Evolutionary conservation across 768 basidiomycete species (phyloP).

Genomic region (Mycena floridula): DNA sequence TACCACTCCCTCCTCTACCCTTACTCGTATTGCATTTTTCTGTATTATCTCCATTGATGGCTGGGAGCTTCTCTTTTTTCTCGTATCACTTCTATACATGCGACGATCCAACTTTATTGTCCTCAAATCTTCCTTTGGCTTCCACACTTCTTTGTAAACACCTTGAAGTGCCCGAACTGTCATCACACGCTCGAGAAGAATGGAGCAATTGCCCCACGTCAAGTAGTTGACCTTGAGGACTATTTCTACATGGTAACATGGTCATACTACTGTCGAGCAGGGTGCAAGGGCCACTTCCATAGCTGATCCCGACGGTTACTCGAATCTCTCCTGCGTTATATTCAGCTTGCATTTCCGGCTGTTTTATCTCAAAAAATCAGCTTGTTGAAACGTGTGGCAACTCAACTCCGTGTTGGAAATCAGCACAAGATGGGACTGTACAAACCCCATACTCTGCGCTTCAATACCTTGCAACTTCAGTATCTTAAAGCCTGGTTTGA

Average conservation of each 20-base stretch:
- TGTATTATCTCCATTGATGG: too few species aligned
- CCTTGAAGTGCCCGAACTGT: conserved; percentile 5
- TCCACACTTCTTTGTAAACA: conserved; percentile 13
- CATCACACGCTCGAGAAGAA: conserved; percentile 13
- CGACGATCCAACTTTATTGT: too few species aligned
- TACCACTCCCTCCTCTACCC: too few species aligned
- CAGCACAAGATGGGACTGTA: conserved; percentile 20
- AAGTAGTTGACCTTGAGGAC: conserved; percentile 12
- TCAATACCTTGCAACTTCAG: conserved; percentile 11
- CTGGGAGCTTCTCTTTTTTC: too few species aligned
- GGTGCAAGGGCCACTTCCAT: conserved; percentile 10
- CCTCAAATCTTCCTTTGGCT: conserved; percentile 17
- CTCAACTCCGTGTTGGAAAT: conserved; percentile 10
- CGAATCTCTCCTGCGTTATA: conserved; percentile 9
- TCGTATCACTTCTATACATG: too few species aligned
- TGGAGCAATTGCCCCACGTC: conserved; percentile 12
- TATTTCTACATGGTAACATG: conserved; percentile 18
- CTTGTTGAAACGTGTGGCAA: conserved; percentile 10
- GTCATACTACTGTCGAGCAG: conserved; percentile 18
- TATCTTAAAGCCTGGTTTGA: conserved; percentile 14
- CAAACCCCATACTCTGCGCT: conserved; percentile 15
- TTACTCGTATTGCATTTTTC: too few species aligned
- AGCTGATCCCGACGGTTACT: conserved; percentile 11
- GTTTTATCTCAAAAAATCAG: conserved; percentile 11
- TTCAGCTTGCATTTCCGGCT: conserved; percentile 12